phyloP scores from a whole-genome alignment of 352 stramenopile species.

The Globisporangium splendens region DNA sequence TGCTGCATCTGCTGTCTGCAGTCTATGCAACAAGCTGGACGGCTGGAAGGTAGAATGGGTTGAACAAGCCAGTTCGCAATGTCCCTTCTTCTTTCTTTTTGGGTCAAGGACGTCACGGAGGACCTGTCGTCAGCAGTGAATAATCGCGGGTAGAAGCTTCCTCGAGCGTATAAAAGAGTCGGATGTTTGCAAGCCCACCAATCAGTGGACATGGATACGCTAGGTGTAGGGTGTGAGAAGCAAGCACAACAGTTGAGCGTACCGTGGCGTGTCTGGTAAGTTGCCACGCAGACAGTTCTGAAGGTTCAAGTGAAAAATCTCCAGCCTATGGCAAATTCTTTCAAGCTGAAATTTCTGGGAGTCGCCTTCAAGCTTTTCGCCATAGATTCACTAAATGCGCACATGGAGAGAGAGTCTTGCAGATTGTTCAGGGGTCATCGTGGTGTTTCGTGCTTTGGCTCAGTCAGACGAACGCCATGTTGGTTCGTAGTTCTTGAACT shows the following conservation, averaged over 20 bases:
- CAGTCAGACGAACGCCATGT: too few relatives aligned
- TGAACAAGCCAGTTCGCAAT: background rate
- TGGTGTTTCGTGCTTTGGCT: too few relatives aligned
- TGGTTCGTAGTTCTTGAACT: too few relatives aligned
- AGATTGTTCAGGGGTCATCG: too few relatives aligned
- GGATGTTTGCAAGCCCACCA: background rate
- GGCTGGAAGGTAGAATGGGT: background rate
- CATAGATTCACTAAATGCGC: too few relatives aligned
- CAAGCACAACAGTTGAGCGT: background rate
- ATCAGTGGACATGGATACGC: constrained; percentile 1
- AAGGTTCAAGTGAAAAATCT: too few relatives aligned
- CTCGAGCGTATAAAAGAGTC: constrained; percentile 1
- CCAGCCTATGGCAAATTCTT: too few relatives aligned
- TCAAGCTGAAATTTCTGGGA: too few relatives aligned
- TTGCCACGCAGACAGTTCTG: background rate
- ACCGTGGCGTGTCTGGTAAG: background rate
- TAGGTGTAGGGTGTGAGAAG: background rate
- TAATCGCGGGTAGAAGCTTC: background rate
- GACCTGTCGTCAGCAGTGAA: constrained; percentile 1
- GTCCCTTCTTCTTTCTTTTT: background rate
- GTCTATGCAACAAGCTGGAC: background rate
- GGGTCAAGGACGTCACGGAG: background rate
- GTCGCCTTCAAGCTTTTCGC: too few relatives aligned
- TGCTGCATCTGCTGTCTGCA: too few relatives aligned
- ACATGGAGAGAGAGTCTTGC: too few relatives aligned